Evolutionary conservation across 2,329 filamentous ascomycete genomes (phyloP).

Genomic region (Curvularia eragrostidis): DNA sequence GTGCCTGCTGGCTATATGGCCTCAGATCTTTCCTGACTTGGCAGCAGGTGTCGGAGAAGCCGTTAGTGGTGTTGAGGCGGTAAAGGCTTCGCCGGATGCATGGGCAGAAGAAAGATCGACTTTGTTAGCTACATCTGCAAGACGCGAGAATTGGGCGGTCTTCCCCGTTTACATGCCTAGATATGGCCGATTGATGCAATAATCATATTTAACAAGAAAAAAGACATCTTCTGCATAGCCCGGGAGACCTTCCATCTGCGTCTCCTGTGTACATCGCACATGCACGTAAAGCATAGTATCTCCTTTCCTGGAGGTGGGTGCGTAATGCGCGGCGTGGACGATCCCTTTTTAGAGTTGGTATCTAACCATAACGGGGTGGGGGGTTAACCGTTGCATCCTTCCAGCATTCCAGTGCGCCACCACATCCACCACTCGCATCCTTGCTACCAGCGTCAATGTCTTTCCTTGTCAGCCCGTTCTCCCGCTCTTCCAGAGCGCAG

Average conservation of each 20-base stretch:
- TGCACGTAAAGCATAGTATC: neutral
- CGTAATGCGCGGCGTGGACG: neutral
- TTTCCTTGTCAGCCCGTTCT: slow-evolving; percentile 31
- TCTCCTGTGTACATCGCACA: neutral
- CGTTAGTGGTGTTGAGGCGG: slow-evolving; percentile 30
- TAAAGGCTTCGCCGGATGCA: slow-evolving; percentile 16
- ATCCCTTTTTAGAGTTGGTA: neutral
- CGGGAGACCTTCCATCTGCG: neutral
- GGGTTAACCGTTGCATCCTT: neutral
- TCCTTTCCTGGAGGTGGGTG: neutral
- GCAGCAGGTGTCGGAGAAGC: slow-evolving; percentile 48
- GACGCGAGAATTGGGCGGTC: slow-evolving; percentile 30
- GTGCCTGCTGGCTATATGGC: slow-evolving; percentile 49
- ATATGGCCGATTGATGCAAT: no score
- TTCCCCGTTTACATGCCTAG: neutral
- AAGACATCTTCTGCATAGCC: neutral
- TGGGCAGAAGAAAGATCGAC: slow-evolving; percentile 41
- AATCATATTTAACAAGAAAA: no score
- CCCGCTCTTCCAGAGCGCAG: slow-evolving; percentile 28
- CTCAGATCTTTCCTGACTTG: slow-evolving; percentile 47
- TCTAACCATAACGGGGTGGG: neutral
- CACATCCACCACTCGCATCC: neutral
- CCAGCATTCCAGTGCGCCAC: slow-evolving; percentile 4
- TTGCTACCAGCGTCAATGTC: slow-evolving; percentile 20
- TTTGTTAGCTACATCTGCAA: slow-evolving; percentile 44